phyloP scores from a whole-genome alignment of 1,284 basidiomycete species.

The Papiliotrema nemorosa region DNA sequence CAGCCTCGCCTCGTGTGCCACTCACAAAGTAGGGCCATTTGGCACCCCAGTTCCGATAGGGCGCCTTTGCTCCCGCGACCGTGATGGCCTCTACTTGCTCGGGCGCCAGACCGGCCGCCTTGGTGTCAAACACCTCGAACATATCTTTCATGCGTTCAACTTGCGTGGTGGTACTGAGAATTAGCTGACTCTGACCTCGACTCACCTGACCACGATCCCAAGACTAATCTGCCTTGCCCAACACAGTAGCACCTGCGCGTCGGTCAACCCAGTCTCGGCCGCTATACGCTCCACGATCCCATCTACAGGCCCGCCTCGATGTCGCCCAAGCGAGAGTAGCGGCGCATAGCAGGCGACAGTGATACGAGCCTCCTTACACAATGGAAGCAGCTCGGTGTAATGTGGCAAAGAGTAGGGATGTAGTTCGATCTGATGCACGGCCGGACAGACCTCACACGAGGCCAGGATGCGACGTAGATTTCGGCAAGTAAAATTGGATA shows the following conservation, averaged over 20 bases:
- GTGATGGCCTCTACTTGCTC: slow-evolving; percentile 12
- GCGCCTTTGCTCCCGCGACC: slow-evolving; percentile 10
- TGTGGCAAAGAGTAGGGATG: slow-evolving; percentile 68
- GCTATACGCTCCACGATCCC: slow-evolving; percentile 54
- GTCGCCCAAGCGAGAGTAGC: slow-evolving; percentile 35
- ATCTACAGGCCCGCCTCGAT: slow-evolving; percentile 59
- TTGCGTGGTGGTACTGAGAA: slow-evolving; percentile 13
- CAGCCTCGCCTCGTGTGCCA: background rate
- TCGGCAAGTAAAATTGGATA: slow-evolving; percentile 70
- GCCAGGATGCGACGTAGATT: slow-evolving; percentile 62
- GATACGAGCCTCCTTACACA: slow-evolving; percentile 60
- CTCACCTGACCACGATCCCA: slow-evolving; percentile 60
- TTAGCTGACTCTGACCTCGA: background rate
- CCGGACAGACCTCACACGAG: slow-evolving; percentile 28
- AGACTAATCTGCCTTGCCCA: slow-evolving; percentile 29
- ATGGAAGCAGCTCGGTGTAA: slow-evolving; percentile 55
- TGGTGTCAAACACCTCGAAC: slow-evolving; percentile 9
- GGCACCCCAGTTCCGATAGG: slow-evolving; percentile 16
- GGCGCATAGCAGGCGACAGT: slow-evolving; percentile 60
- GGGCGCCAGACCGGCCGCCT: slow-evolving; percentile 4
- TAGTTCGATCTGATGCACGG: slow-evolving; percentile 72
- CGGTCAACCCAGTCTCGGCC: slow-evolving; percentile 20
- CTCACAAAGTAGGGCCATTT: slow-evolving; percentile 20
- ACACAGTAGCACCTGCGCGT: slow-evolving; percentile 29
- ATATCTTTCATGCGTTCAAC: slow-evolving; percentile 15